Evolutionary conservation across 768 basidiomycete genomes (phyloP).

Genomic region (Russula lepida): DNA sequence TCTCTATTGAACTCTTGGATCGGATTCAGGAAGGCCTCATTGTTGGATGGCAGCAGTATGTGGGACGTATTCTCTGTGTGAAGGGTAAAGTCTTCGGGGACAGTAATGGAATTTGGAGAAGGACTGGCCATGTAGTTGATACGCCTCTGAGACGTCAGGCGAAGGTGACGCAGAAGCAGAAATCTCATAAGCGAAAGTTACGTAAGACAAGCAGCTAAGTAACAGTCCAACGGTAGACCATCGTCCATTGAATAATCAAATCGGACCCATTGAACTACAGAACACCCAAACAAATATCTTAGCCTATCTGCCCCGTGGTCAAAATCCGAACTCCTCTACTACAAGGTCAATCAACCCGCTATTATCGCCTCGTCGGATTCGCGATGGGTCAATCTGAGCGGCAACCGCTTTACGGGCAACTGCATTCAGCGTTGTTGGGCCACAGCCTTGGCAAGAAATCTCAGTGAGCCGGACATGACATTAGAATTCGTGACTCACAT

Average conservation of each 20-base stretch:
- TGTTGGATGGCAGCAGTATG: conserved; percentile 65
- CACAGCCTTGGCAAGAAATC: conserved; percentile 46
- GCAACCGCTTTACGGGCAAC: conserved; percentile 60
- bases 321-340: conserved; percentile 63
- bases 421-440: conserved; percentile 60
- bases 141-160: not conserved
- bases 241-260: not conserved
- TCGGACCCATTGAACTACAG: too few species aligned
- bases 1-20: conserved; percentile 99
- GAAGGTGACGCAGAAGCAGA: not conserved
- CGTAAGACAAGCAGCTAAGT: not conserved
- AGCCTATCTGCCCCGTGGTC: conserved; percentile 17
- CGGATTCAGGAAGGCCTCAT: conserved; percentile 92
- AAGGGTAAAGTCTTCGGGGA: conserved; percentile 70
- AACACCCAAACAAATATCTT: too few species aligned
- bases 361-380: conserved; percentile 46
- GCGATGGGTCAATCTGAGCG: conserved; percentile 46
- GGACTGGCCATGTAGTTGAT: not conserved
- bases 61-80: conserved; percentile 77
- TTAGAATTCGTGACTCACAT: conserved; percentile 27
- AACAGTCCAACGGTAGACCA: too few species aligned
- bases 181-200: not conserved
- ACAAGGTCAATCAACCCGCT: conserved; percentile 52
- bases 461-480: not conserved
- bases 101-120: conserved; percentile 16